Percentiles rank a stretch among this genome's conserved stretches.
phyloP scores from a whole-genome alignment of 2,329 filamentous ascomycete genomes.

The Monosporascus sp. region DNA sequence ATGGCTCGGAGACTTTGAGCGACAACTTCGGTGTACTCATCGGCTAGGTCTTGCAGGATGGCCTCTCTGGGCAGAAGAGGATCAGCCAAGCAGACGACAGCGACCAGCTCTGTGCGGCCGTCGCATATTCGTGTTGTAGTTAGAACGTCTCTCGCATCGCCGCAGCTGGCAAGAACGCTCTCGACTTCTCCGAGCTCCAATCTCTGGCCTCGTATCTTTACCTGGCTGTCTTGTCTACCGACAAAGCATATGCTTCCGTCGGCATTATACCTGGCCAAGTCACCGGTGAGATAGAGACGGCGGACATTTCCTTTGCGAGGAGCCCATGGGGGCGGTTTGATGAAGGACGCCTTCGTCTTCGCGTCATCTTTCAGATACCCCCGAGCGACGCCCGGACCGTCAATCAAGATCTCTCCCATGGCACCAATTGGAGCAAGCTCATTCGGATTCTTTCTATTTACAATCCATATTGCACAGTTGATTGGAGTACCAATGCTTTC shows the following conservation, averaged over 20 bases:
- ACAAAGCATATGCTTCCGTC: background rate
- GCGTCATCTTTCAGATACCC: background rate
- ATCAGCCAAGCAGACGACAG: background rate
- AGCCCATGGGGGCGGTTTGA: background rate
- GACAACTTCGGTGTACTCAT: background rate
- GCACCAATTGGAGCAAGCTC: background rate
- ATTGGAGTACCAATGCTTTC: background rate
- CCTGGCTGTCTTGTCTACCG: background rate
- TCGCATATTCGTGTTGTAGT: background rate
- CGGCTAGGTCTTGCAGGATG: background rate
- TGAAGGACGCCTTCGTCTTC: background rate
- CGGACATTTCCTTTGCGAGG: background rate
- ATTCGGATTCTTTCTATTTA: background rate
- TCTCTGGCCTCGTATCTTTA: background rate
- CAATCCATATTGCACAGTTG: background rate
- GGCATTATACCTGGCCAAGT: background rate
- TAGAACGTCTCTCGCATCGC: background rate
- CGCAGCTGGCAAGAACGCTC: background rate
- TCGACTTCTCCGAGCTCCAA: constrained; percentile 1
- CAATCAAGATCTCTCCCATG: background rate
- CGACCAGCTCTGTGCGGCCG: background rate
- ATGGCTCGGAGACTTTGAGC: background rate
- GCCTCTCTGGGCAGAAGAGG: background rate
- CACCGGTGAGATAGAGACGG: background rate
- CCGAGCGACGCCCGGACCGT: background rate